Evolutionary conservation across 192 early-diverging fungal species (phyloP).

Genomic region (Backusella australiensis): DNA sequence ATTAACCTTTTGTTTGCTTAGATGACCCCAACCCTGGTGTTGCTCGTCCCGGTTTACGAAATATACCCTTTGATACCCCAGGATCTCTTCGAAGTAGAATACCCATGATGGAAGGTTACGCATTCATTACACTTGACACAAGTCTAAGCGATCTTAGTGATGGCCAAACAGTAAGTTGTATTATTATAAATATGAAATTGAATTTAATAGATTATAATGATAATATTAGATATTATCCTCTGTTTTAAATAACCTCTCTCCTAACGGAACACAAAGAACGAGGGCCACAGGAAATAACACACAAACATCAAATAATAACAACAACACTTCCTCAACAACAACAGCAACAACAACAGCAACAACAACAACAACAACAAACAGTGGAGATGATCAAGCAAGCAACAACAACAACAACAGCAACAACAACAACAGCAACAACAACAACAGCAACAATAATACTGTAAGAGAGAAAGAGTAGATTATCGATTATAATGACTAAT

Average conservation of each 20-base stretch:
- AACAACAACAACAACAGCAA: background rate
- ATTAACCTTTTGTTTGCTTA: background rate
- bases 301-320: background rate
- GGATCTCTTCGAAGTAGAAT: constrained; percentile 14
- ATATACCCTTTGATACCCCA: constrained; percentile 1
- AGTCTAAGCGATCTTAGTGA: constrained; percentile 19
- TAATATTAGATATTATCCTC: constrained; percentile 4
- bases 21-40: constrained; percentile 22
- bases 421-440: background rate
- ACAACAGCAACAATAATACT: background rate
- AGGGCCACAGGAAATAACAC: background rate
- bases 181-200: background rate
- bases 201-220: background rate
- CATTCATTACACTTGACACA: constrained; percentile 34
- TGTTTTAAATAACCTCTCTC: constrained; percentile 4
- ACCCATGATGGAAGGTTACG: constrained; percentile 34
- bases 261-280: background rate
- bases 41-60: background rate
- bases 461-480: background rate
- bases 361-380: background rate
- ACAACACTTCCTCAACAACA: background rate
- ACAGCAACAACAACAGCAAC: background rate
- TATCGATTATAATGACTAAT: background rate
- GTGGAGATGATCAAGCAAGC: background rate
- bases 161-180: constrained; percentile 15